phyloP scores from a whole-genome alignment of 371 early-diverging fungal genomes.

The Mycotypha africana region DNA sequence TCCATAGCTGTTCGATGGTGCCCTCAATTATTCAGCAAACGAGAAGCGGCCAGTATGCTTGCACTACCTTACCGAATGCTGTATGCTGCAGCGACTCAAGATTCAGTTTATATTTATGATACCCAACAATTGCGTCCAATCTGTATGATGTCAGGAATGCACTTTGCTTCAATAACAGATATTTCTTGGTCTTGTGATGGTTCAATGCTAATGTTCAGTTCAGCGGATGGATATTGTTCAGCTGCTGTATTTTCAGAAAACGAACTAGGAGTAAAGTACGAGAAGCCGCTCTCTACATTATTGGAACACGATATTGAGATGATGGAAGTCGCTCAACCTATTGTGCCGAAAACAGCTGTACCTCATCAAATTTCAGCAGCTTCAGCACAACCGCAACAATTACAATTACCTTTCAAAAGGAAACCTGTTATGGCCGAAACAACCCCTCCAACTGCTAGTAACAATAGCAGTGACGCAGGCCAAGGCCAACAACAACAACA shows the following conservation, averaged over 20 bases:
- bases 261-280: constrained; percentile 47
- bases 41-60: constrained; percentile 29
- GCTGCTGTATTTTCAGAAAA: constrained; percentile 66
- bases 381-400: not conserved
- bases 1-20: constrained; percentile 78
- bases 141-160: constrained; percentile 74
- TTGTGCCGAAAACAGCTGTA: too few species aligned
- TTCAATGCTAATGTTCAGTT: constrained; percentile 64
- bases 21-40: constrained; percentile 47
- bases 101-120: constrained; percentile 83
- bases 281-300: constrained; percentile 1
- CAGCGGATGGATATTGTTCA: constrained; percentile 91
- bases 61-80: constrained; percentile 70
- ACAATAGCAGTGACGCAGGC: not conserved
- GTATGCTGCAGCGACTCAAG: constrained; percentile 84
- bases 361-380: too few species aligned
- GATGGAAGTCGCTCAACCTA: too few species aligned
- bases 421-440: not conserved
- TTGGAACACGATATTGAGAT: constrained; percentile 21
- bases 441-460: not conserved
- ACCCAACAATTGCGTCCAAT: constrained; percentile 72
- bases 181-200: constrained; percentile 84
- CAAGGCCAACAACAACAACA: too few species aligned
- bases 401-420: too few species aligned
- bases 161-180: constrained; percentile 89